phyloP scores from a whole-genome alignment of 345 rosid species.

The Citrus inodora region DNA sequence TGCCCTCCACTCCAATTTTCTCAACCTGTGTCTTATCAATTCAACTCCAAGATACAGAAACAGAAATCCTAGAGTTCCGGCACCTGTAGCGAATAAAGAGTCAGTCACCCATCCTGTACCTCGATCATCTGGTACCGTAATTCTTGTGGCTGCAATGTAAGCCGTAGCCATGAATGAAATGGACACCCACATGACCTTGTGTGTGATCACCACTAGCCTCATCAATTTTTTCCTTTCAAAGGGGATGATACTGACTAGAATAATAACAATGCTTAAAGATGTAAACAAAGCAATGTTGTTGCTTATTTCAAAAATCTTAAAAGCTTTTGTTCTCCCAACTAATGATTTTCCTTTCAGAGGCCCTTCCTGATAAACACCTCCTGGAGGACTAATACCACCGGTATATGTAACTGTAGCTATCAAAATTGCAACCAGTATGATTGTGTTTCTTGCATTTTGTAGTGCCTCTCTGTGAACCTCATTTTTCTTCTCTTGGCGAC shows the following conservation, averaged over 20 bases:
- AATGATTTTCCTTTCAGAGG: conserved; percentile 12
- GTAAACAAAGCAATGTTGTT: conserved; percentile 26
- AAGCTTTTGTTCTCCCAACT: conserved; percentile 19
- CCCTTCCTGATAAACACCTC: conserved; percentile 12
- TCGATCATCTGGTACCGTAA: neutral
- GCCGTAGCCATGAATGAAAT: conserved; percentile 22
- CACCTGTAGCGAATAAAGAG: neutral
- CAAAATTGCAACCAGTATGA: neutral
- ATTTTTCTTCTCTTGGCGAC: neutral
- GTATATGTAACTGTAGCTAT: neutral
- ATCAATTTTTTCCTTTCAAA: conserved; percentile 10
- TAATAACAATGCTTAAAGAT: conserved; percentile 19
- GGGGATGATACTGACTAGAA: conserved; percentile 21
- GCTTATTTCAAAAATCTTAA: conserved; percentile 19
- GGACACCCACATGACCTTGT: conserved; percentile 21
- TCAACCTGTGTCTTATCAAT: conserved; percentile 6
- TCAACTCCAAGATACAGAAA: conserved; percentile 4
- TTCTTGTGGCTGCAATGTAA: conserved; percentile 17
- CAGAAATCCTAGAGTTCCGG: neutral
- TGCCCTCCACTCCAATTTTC: conserved; percentile 6
- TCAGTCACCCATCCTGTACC: conserved; percentile 5
- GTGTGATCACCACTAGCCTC: conserved; percentile 10
- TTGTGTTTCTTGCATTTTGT: conserved; percentile 1
- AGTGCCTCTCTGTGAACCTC: neutral
- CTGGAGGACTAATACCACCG: neutral